Evolutionary conservation across 2,329 filamentous ascomycete genomes (phyloP).

Genomic region (Penicillium aurantiogriseum): DNA sequence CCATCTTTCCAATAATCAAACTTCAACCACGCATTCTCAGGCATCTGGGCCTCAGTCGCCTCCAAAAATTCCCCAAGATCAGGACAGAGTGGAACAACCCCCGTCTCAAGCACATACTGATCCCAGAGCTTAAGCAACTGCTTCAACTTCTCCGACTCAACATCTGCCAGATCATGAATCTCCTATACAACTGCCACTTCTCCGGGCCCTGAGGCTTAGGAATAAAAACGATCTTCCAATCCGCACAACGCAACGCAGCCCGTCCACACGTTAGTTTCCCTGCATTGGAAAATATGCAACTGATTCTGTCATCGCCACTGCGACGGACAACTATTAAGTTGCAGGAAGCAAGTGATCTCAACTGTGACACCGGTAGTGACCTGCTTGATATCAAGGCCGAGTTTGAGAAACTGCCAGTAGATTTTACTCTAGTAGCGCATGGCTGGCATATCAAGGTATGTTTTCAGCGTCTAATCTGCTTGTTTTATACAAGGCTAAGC

Average conservation of each 20-base stretch:
- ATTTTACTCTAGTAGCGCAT: no score
- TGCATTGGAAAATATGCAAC: no score
- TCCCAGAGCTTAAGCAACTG: slow-evolving; percentile 57
- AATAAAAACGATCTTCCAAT: slow-evolving; percentile 60
- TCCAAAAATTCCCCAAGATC: slow-evolving; percentile 59
- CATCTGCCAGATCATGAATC: slow-evolving; percentile 45
- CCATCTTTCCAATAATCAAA: slow-evolving; percentile 63
- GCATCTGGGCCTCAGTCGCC: slow-evolving; percentile 64
- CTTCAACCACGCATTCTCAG: slow-evolving; percentile 64
- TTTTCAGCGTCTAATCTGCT: neutral
- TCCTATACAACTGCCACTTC: slow-evolving; percentile 59
- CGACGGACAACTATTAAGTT: no score
- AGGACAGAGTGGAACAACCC: slow-evolving; percentile 59
- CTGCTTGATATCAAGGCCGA: no score
- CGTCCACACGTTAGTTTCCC: slow-evolving; percentile 41
- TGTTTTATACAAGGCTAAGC: neutral
- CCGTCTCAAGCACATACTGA: slow-evolving; percentile 58
- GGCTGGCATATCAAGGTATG: neutral
- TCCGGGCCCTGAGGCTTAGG: slow-evolving; percentile 56
- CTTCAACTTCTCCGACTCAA: slow-evolving; percentile 46
- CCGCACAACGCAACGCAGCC: slow-evolving; percentile 54
- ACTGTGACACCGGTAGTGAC: no score
- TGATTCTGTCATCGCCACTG: no score
- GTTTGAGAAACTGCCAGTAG: no score
- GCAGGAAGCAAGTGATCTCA: no score